These are phyloP conservation scores for Leptosphaerulina australis DNA, from an alignment of 2,329 filamentous ascomycete genomes.

Conservation along the genomic window DNA sequence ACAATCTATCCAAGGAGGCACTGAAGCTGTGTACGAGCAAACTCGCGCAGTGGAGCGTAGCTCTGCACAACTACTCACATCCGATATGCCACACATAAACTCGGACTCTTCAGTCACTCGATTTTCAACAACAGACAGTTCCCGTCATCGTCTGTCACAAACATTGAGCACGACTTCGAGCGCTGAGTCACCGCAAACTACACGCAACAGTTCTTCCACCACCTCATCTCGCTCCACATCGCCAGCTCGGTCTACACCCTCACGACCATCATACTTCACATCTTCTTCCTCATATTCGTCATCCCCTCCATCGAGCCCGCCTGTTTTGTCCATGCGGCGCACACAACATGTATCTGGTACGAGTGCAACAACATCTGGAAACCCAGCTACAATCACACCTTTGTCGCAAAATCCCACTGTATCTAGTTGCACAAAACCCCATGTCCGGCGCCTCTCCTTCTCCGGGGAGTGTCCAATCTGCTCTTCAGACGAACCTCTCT, in stretches of 20 bases:
- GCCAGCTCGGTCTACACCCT: neutral
- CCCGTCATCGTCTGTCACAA: neutral
- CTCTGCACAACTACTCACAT: too few species aligned
- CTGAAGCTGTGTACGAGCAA: too few species aligned
- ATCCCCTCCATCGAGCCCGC: neutral
- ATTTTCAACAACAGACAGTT: constrained; percentile 12
- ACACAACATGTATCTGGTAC: too few species aligned
- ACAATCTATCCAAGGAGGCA: neutral
- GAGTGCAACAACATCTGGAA: neutral
- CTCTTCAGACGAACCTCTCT: constrained; percentile 15
- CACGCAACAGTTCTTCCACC: neutral
- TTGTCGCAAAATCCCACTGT: neutral
- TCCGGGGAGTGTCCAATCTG: constrained; percentile 31
- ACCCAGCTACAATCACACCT: neutral
- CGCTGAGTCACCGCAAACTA: neutral
- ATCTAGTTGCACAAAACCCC: constrained; percentile 8
- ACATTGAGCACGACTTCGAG: neutral
- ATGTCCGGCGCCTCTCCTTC: constrained; percentile 26
- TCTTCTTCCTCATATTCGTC: neutral
- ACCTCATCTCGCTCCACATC: neutral
- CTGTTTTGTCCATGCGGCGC: too few species aligned
- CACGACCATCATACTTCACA: neutral
- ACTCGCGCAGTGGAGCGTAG: too few species aligned
- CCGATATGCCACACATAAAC: neutral
- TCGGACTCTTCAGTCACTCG: constrained; percentile 1